A percentile compares a stretch with the other conserved stretches of the same genome.
phyloP scores from a whole-genome alignment of 371 early-diverging fungal species.

The Vairimorpha apis region DNA sequence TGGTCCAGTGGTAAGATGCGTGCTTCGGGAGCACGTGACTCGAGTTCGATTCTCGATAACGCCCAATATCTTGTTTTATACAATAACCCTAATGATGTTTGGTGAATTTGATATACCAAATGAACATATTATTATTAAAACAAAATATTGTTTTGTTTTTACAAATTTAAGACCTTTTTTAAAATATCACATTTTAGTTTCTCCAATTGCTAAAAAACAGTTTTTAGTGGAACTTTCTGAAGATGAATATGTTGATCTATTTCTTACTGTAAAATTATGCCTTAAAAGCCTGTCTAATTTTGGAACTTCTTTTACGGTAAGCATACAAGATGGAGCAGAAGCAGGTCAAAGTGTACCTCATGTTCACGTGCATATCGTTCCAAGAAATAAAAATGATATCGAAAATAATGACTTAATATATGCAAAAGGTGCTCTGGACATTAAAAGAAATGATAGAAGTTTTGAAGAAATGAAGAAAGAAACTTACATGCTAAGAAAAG shows the following conservation, averaged over 20 bases:
- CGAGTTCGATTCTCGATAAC: slow-evolving; percentile 56
- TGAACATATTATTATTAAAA: slow-evolving; percentile 42
- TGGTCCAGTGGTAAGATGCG: slow-evolving; percentile 57
- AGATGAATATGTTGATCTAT: slow-evolving; percentile 48
- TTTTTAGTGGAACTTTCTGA: slow-evolving; percentile 30
- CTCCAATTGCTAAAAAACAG: slow-evolving; percentile 33
- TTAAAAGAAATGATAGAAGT: slow-evolving; percentile 21
- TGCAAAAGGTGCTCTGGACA: slow-evolving; percentile 35
- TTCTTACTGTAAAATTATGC: slow-evolving; percentile 21
- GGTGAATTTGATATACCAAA: slow-evolving; percentile 34
- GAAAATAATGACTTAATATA: slow-evolving; percentile 39
- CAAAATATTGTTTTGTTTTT: slow-evolving; percentile 45
- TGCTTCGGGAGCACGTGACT: slow-evolving; percentile 55
- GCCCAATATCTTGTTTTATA: slow-evolving; percentile 22
- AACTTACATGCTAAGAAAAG: slow-evolving; percentile 21
- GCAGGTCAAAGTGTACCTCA: slow-evolving; percentile 87
- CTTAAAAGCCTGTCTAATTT: slow-evolving; percentile 12
- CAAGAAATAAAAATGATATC: slow-evolving; percentile 70
- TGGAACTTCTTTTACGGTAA: slow-evolving; percentile 35
- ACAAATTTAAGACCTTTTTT: slow-evolving; percentile 50
- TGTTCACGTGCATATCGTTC: slow-evolving; percentile 84
- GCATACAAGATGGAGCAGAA: slow-evolving; percentile 67
- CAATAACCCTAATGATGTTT: slow-evolving; percentile 39
- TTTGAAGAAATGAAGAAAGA: slow-evolving; percentile 47
- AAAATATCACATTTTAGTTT: slow-evolving; percentile 51